Base-by-base conservation (phyloP, 83 land plant genomes). In the Thuja plicata region DNA sequence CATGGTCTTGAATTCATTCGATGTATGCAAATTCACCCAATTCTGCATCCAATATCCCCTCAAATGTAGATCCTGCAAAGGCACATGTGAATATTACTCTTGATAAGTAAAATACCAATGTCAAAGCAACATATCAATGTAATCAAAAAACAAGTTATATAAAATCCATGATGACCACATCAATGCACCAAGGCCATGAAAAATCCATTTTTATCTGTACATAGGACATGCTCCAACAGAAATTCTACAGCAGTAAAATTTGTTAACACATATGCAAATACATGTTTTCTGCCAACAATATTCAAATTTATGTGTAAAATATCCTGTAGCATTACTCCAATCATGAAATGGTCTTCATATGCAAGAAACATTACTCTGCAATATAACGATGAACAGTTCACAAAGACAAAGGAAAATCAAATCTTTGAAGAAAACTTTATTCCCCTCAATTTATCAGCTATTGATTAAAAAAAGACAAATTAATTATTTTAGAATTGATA, bases 11-110 rank as follows among this genome's bases (percentile, higher is more conserved):
- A 95, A 92, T 57, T 98, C 97, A 57, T 91, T 82, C 41, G 90
- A 88, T 73, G 92, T 91, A n/a, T 98, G 97, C 66, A 88, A 70
- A 48, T 88, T 90, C 88, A 94, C 78, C 97, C 97, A 98, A 88
- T 95, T 98, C 90, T 96, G 99, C 88, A 98, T 87, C 99, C 99
- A 98, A 78, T 95, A 98, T 60, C 99, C 99, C 86, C 91, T 92
- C 89, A 98, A 87, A 19, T 94, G 92, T 11, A 98, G 89, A 89
- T 98, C 99, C 99, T 97, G 94, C 55, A 88, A 41, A 86, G 7
- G 70, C 45, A 45, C 40, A 60, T 27, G 30, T 24, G 17, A 87
- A 50, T 5, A 60, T 43, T 5, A 76, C 38, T 76, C 46, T 34
- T 37, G 15, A 52, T 41, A 46, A 48, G 32, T 48, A 54, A 87